Conservation (phyloP, 2,329 filamentous ascomycete species). For the Colletotrichum chlorophyti region DNA sequence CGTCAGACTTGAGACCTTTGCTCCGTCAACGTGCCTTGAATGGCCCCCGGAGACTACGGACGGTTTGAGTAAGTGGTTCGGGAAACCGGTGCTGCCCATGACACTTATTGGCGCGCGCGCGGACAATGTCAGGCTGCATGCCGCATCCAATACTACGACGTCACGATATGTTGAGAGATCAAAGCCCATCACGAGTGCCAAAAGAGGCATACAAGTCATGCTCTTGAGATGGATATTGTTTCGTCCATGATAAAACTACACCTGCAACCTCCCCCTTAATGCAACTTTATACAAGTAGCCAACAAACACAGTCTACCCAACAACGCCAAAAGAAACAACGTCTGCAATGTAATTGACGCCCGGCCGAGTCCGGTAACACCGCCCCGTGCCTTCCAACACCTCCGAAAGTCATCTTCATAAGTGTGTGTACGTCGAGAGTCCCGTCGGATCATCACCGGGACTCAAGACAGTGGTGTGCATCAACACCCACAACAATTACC, state of each 20-base stretch:
- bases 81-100: background rate
- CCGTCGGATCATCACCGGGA: constrained; percentile 29
- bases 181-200: background rate
- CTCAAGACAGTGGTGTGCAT: constrained; percentile 16
- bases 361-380: constrained; percentile 25
- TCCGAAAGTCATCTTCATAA: constrained; percentile 27
- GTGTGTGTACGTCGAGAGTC: constrained; percentile 24
- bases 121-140: constrained; percentile 9
- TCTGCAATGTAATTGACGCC: constrained; percentile 22
- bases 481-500: constrained; percentile 24
- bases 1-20: background rate
- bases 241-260: constrained; percentile 25
- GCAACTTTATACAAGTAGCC: constrained; percentile 22
- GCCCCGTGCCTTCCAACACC: constrained; percentile 23
- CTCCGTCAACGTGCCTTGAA: background rate
- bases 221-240: constrained; percentile 20
- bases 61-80: background rate
- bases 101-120: constrained; percentile 8
- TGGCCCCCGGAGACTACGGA: background rate
- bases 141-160: constrained; percentile 4
- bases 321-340: constrained; percentile 16
- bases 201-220: background rate
- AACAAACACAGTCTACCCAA: constrained; percentile 17
- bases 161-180: background rate
- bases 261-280: constrained; percentile 11